These are phyloP conservation scores for Ceratobasidium sp. DNA, from an alignment of 1,284 basidiomycete species.

Conservation along the genomic window DNA sequence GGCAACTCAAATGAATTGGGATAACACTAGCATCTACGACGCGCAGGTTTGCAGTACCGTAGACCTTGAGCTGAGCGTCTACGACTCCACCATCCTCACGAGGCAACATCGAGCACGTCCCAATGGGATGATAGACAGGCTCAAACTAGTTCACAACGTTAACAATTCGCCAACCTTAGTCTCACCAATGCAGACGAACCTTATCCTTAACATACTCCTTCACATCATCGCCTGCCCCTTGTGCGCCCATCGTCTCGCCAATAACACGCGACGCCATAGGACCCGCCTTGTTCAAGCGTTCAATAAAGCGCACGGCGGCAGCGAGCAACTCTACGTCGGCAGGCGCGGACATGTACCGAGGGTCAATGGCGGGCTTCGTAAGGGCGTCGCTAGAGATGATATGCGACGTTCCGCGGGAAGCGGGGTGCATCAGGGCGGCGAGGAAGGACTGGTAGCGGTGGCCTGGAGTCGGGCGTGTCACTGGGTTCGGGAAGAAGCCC, in stretches of 20 bases:
- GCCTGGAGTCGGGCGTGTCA: conserved; percentile 47
- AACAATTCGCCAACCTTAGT: not conserved
- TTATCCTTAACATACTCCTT: conserved; percentile 39
- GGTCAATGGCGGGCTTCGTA: conserved; percentile 60
- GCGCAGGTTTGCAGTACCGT: conserved; percentile 53
- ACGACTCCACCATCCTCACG: conserved; percentile 54
- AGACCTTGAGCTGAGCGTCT: conserved; percentile 52
- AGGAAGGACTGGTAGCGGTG: conserved; percentile 51
- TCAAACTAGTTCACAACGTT: conserved; percentile 34
- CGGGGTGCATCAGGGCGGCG: conserved; percentile 55
- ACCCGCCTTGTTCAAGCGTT: conserved; percentile 21
- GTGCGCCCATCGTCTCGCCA: conserved; percentile 27
- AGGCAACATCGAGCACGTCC: conserved; percentile 53
- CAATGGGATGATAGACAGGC: conserved; percentile 50
- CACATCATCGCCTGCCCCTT: conserved; percentile 5
- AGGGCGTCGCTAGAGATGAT: conserved; percentile 57
- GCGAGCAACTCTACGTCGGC: conserved; percentile 50
- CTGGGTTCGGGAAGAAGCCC: conserved; percentile 38
- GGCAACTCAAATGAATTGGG: conserved; percentile 40
- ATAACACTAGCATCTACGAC: conserved; percentile 43
- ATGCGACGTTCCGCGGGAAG: conserved; percentile 52
- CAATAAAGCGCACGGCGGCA: conserved; percentile 32
- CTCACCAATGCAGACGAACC: not conserved
- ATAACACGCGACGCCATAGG: conserved; percentile 18
- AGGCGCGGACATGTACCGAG: conserved; percentile 57